Evolutionary conservation across 441 rosid species (phyloP).

Genomic region (Theobroma grandiflorum): DNA sequence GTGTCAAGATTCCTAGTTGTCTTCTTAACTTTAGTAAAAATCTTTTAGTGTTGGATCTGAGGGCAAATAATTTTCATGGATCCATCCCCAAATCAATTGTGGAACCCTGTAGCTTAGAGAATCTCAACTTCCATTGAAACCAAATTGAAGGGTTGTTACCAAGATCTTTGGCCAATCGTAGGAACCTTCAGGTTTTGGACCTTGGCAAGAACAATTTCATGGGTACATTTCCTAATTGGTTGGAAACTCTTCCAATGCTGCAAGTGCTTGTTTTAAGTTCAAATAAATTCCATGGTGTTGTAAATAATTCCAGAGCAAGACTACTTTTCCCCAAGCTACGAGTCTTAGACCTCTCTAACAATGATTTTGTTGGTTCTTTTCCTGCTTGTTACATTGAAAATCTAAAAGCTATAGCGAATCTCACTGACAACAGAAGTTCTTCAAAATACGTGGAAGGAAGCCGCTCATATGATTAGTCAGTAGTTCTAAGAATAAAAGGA

Average conservation of each 20-base stretch:
- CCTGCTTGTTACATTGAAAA: not conserved
- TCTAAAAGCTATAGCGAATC: constrained; percentile 10
- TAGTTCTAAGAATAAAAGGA: constrained; percentile 27
- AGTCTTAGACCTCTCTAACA: constrained; percentile 29
- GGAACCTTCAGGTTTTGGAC: constrained; percentile 25
- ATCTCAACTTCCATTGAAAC: constrained; percentile 26
- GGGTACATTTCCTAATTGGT: constrained; percentile 28
- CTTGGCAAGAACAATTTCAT: constrained; percentile 24
- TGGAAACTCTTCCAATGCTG: not conserved
- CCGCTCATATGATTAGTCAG: constrained; percentile 15
- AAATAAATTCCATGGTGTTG: not conserved
- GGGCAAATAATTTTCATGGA: constrained; percentile 21
- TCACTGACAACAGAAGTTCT: not conserved
- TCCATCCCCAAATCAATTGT: constrained; percentile 13
- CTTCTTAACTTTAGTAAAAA: not conserved
- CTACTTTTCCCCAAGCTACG: not conserved
- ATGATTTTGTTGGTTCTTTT: constrained; percentile 14
- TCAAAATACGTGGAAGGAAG: not conserved
- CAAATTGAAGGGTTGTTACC: constrained; percentile 30
- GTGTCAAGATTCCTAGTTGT: constrained; percentile 31
- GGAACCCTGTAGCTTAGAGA: not conserved
- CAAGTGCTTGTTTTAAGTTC: constrained; percentile 20
- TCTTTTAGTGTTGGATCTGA: constrained; percentile 26
- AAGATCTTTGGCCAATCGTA: constrained; percentile 26
- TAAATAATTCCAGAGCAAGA: not conserved